Evolutionary conservation across 192 early-diverging fungal species (phyloP), one percentile per base, ranked within the genome.

Genomic region (Mortierella antarctica): DNA sequence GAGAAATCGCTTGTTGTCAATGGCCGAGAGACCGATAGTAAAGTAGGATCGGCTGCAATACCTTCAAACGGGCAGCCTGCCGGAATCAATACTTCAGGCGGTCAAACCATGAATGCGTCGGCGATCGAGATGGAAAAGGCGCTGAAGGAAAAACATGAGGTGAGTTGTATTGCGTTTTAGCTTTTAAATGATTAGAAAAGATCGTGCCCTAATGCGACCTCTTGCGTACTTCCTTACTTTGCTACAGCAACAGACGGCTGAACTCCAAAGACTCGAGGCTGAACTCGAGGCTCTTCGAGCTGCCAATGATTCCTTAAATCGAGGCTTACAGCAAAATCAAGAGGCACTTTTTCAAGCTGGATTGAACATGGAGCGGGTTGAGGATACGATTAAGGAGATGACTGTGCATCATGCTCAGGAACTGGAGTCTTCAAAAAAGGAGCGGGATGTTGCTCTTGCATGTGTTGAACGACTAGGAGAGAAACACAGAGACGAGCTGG

Each of bases 1-100:
- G 77, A 80, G 48, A 79, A 71, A 47, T 40, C n/a, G 14, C 57
- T 79, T 54, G 42, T 67, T 18, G 31, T 65, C n/a, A 65, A 65
- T n/a, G 48, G 31, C 10, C 5, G 7, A 14, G 74, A 62, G 8
- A 51, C 17, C 8, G 47, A 63, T 42, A 39, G 3, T 39, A 23
- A 47, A 12, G 57, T 31, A 31, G 31, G 31, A 31, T 31, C 31
- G 31, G 3, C 31, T 31, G 31, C 31, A 31, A 3, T 31, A 31
- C 31, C 31, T 31, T 31, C 31, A 31, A 31, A 31, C 31, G 3
- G 31, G 31, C 31, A 31, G 31, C 3, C 31, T 31, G 31, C 1
- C 3, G 31, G 31, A 31, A 31, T 3, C 31, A 31, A 31, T 31
- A 31, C 31, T 31, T 31, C 31, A 31, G 31, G 31, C 31, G 31